phyloP scores from a whole-genome alignment of 2,329 filamentous ascomycete species.

The Ilyonectria destructans region DNA sequence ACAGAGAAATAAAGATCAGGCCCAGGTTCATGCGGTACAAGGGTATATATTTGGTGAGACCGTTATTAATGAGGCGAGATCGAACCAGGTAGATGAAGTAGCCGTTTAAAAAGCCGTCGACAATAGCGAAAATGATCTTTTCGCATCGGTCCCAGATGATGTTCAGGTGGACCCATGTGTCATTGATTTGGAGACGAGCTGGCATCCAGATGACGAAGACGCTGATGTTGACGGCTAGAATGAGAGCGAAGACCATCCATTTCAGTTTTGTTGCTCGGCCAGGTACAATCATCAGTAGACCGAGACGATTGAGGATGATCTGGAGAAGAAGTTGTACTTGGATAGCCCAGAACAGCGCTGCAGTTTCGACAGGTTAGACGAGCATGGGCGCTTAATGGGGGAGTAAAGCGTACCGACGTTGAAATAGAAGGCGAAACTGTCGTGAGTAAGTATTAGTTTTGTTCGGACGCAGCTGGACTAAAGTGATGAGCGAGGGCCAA shows the following conservation, averaged over 20 bases:
- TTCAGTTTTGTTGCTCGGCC: slow-evolving; percentile 58
- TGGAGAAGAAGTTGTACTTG: slow-evolving; percentile 68
- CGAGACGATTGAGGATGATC: slow-evolving; percentile 70
- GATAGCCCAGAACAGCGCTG: slow-evolving; percentile 55
- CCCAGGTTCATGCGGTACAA: slow-evolving; percentile 56
- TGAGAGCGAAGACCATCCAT: slow-evolving; percentile 61
- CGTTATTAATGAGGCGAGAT: slow-evolving; percentile 61
- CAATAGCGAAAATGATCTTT: slow-evolving; percentile 66
- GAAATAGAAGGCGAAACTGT: slow-evolving; percentile 46
- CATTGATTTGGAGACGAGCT: slow-evolving; percentile 61
- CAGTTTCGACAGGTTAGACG: not conserved
- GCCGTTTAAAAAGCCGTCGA: slow-evolving; percentile 65
- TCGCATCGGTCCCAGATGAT: slow-evolving; percentile 68
- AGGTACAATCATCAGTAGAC: slow-evolving; percentile 61
- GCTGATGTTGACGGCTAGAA: slow-evolving; percentile 66
- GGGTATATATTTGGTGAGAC: slow-evolving; percentile 64
- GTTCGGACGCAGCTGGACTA: rapidly evolving
- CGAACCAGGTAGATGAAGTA: slow-evolving; percentile 67
- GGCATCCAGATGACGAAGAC: slow-evolving; percentile 72
- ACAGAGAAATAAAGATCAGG: slow-evolving; percentile 47
- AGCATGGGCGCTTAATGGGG: rapidly evolving
- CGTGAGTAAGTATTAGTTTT: not conserved
- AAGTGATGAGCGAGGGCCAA: not conserved
- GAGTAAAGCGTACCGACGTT: slow-evolving; percentile 35
- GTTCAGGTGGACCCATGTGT: slow-evolving; percentile 63